A percentile compares a stretch with the other conserved stretches of the same genome.
These are phyloP conservation scores for Postia placenta DNA, from an alignment of 768 basidiomycete species.

Conservation along the genomic window DNA sequence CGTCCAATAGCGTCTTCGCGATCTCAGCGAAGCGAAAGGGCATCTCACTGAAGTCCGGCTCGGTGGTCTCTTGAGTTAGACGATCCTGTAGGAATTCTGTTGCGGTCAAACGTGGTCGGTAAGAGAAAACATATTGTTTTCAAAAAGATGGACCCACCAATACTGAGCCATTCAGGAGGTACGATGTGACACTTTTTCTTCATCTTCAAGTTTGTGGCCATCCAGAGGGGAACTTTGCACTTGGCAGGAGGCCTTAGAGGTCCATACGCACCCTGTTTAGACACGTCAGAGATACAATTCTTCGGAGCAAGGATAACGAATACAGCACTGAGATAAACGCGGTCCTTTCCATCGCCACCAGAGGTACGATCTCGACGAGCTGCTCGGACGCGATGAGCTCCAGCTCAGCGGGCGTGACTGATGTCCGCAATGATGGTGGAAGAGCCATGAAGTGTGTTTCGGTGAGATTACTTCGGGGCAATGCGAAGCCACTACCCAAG, in stretches of 20 bases:
- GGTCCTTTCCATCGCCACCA: conserved; percentile 87
- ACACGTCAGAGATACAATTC: background rate
- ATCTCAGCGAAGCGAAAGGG: conserved; percentile 90
- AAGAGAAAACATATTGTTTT: background rate
- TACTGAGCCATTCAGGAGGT: conserved; percentile 81
- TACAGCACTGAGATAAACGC: conserved; percentile 79
- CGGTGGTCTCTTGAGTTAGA: conserved; percentile 66
- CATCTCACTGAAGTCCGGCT: conserved; percentile 67
- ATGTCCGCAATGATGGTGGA: conserved; percentile 60
- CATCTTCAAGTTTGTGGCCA: conserved; percentile 88
- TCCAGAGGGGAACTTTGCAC: conserved; percentile 89
- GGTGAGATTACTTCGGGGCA: too few relatives aligned
- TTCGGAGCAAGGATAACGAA: background rate
- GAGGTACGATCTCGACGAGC: conserved; percentile 78
- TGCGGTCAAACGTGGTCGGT: background rate
- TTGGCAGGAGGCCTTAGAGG: conserved; percentile 86
- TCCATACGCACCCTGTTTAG: conserved; percentile 77
- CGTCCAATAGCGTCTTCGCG: conserved; percentile 87
- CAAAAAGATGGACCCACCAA: conserved; percentile 54
- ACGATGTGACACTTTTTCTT: conserved; percentile 95
- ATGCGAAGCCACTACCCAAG: too few relatives aligned
- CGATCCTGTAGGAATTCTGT: conserved; percentile 81
- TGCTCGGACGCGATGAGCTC: conserved; percentile 86
- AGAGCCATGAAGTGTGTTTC: conserved; percentile 74
- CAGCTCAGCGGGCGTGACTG: conserved; percentile 78